phyloP scores from a whole-genome alignment of 306 rosid genomes.

The Phaseolus lunatus region DNA sequence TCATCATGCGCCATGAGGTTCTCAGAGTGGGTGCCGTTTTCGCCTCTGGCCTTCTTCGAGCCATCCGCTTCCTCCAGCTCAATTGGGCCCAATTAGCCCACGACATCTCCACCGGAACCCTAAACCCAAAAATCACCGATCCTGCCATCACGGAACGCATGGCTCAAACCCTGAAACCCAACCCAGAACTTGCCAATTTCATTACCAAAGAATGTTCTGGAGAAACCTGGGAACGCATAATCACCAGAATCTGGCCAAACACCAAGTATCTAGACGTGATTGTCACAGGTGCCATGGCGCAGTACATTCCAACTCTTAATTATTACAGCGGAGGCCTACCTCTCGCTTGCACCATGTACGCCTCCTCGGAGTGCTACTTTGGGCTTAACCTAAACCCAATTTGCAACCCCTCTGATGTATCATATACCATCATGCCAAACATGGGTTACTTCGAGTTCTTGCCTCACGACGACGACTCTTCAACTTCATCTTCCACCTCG shows the following conservation, averaged over 20 bases:
- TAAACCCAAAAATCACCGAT: constrained; percentile 72
- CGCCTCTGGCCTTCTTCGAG: constrained; percentile 89
- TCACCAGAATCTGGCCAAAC: constrained; percentile 85
- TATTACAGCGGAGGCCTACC: constrained; percentile 75
- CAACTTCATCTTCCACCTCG: constrained; percentile 41
- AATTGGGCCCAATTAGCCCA: constrained; percentile 62
- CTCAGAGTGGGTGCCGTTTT: constrained; percentile 83
- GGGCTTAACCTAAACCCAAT: constrained; percentile 79
- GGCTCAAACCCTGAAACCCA: constrained; percentile 54
- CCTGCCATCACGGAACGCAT: constrained; percentile 52
- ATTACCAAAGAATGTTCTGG: constrained; percentile 50
- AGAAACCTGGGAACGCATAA: constrained; percentile 66
- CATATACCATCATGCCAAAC: constrained; percentile 86
- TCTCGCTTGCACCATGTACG: constrained; percentile 77
- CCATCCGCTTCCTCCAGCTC: constrained; percentile 78
- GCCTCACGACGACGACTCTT: constrained; percentile 53
- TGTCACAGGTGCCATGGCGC: constrained; percentile 95
- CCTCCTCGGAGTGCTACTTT: constrained; percentile 86
- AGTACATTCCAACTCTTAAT: constrained; percentile 77
- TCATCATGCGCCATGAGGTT: constrained; percentile 71
- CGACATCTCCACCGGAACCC: constrained; percentile 71
- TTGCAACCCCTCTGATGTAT: constrained; percentile 66
- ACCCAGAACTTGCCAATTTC: constrained; percentile 58
- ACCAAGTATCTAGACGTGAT: constrained; percentile 78
- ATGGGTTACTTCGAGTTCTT: constrained; percentile 89